phyloP scores from a whole-genome alignment of 352 stramenopile genomes.

The Elongisporangium prolatum region DNA sequence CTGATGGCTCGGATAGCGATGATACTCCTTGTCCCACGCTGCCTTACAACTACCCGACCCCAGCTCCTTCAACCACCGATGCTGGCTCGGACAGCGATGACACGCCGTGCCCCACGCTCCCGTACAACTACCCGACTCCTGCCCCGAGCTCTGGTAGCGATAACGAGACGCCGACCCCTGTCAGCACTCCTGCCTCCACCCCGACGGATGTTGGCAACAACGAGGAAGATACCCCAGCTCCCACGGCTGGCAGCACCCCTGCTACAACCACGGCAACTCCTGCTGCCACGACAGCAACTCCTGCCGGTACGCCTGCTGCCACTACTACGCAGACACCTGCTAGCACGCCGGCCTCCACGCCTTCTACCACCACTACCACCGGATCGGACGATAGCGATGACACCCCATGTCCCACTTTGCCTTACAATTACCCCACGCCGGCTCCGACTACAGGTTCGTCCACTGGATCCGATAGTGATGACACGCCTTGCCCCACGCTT shows the following conservation, averaged over 20 bases:
- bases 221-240: constrained; percentile 18
- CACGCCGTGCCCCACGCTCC: constrained; percentile 20
- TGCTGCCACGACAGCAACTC: neutral
- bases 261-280: neutral
- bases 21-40: constrained; percentile 7
- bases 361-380: constrained; percentile 2
- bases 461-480: constrained; percentile 6
- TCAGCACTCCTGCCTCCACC: neutral
- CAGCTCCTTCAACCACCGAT: neutral
- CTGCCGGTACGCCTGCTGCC: neutral
- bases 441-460: constrained; percentile 1
- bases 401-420: constrained; percentile 14
- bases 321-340: neutral
- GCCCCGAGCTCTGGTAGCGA: constrained; percentile 2
- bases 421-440: constrained; percentile 14
- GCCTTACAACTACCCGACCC: constrained; percentile 5
- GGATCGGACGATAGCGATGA: constrained; percentile 8
- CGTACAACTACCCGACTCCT: constrained; percentile 22
- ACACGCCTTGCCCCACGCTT: constrained; percentile 17
- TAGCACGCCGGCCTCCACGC: neutral
- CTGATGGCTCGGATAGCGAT: neutral
- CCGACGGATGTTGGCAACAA: constrained; percentile 1
- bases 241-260: neutral
- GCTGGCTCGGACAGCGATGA: constrained; percentile 11
- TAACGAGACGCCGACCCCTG: neutral